Evolutionary conservation across 371 early-diverging fungal species (phyloP).

Genomic region (Edhazardia aedis): DNA sequence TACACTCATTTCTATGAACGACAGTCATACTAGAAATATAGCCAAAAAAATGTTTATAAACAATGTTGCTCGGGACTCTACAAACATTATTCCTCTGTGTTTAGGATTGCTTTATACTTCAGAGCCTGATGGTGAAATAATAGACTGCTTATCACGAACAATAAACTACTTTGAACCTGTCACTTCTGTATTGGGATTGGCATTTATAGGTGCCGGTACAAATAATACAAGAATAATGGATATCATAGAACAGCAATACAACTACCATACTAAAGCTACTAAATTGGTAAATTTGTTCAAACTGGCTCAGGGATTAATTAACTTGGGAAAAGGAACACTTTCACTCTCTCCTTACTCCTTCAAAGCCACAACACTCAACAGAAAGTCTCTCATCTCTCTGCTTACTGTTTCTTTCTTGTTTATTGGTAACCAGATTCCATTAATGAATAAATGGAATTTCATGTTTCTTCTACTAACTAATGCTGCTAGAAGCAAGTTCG

Average conservation of each 20-base stretch:
- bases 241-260: constrained; percentile 22
- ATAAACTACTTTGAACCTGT: constrained; percentile 22
- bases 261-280: constrained; percentile 26
- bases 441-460: too few relatives aligned
- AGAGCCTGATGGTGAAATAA: constrained; percentile 18
- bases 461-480: too few relatives aligned
- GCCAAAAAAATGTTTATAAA: too few relatives aligned
- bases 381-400: not conserved
- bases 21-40: too few relatives aligned
- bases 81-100: constrained; percentile 18
- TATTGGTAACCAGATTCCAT: too few relatives aligned
- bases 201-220: constrained; percentile 39
- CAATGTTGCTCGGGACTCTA: too few relatives aligned
- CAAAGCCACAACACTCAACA: not conserved
- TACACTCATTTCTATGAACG: too few relatives aligned
- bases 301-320: constrained; percentile 21
- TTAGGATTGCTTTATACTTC: constrained; percentile 30
- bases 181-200: constrained; percentile 32
- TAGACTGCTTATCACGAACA: constrained; percentile 30
- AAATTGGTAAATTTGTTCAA: constrained; percentile 10
- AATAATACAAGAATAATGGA: constrained; percentile 29
- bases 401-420: not conserved
- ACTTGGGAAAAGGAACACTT: constrained; percentile 12
- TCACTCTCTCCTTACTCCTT: not conserved
- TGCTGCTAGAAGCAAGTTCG: too few relatives aligned